A percentile compares a stretch with the other conserved stretches of the same genome.
Evolutionary conservation across 129 eudicot species (phyloP).

Genomic region (Dittrichia graveolens): DNA sequence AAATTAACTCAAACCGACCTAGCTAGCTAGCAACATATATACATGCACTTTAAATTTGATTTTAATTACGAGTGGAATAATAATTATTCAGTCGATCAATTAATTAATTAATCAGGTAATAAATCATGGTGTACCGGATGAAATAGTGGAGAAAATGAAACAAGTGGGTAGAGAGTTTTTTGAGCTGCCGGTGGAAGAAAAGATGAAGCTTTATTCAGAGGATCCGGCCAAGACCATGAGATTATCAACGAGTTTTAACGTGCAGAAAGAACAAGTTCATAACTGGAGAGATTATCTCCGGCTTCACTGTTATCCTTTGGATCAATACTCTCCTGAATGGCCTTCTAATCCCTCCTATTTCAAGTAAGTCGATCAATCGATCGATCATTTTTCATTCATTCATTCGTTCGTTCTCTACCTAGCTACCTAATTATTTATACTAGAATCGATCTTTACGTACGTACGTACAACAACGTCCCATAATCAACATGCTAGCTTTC

Average conservation of each 20-base stretch:
- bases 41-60: too few species aligned
- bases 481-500: too few species aligned
- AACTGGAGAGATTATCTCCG: constrained; percentile 95
- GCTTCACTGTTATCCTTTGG: constrained; percentile 85
- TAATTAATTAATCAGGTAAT: constrained; percentile 44
- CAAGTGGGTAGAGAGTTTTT: constrained; percentile 63
- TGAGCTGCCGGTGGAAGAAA: constrained; percentile 75
- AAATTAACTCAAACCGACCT: too few species aligned
- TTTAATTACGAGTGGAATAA: too few species aligned
- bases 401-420: background rate
- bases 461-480: too few species aligned
- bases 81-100: too few species aligned
- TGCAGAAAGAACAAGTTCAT: constrained; percentile 68
- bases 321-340: constrained; percentile 69
- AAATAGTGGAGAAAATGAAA: constrained; percentile 55
- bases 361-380: too few species aligned
- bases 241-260: constrained; percentile 82
- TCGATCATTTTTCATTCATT: background rate
- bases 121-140: constrained; percentile 75
- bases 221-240: constrained; percentile 82
- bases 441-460: too few species aligned
- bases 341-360: constrained; percentile 79
- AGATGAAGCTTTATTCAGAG: constrained; percentile 77
- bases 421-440: too few species aligned
- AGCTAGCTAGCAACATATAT: too few species aligned